Evolutionary conservation across 352 stramenopile species (phyloP).

Genomic region (Pythium diclinum): DNA sequence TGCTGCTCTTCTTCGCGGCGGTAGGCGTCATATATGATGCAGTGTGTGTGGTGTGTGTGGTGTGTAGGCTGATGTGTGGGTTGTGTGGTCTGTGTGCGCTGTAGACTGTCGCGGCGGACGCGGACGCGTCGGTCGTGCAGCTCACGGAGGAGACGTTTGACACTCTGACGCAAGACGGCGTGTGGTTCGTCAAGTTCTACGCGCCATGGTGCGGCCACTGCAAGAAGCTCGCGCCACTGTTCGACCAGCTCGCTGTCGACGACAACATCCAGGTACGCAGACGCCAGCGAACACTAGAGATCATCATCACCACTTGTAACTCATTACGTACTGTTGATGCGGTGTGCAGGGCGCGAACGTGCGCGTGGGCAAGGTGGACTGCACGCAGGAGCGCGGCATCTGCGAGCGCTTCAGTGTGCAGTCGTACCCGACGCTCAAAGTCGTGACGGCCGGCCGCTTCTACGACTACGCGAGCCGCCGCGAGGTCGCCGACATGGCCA

Average conservation of each 20-base stretch:
- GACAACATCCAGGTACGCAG: slow-evolving; percentile 31
- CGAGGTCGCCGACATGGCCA: slow-evolving; percentile 48
- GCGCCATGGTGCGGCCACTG: slow-evolving; percentile 84
- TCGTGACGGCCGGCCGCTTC: slow-evolving; percentile 50
- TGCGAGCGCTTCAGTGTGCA: slow-evolving; percentile 80
- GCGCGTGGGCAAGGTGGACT: slow-evolving; percentile 73
- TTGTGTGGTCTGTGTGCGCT: not conserved
- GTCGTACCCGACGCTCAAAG: slow-evolving; percentile 83
- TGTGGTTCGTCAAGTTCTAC: slow-evolving; percentile 87
- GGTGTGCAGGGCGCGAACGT: slow-evolving; percentile 31
- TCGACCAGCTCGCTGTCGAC: slow-evolving; percentile 53
- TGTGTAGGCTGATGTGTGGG: not conserved
- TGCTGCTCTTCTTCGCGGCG: slow-evolving; percentile 18
- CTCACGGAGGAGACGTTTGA: slow-evolving; percentile 47
- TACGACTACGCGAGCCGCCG: slow-evolving; percentile 74
- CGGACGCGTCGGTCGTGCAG: slow-evolving; percentile 17
- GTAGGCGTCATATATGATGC: not conserved
- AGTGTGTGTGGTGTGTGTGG: not conserved
- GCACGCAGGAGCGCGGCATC: slow-evolving; percentile 64
- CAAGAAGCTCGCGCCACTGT: slow-evolving; percentile 70
- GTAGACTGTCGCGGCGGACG: slow-evolving; percentile 10
- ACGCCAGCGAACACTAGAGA: not conserved
- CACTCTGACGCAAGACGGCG: slow-evolving; percentile 41
- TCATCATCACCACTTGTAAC: not conserved
- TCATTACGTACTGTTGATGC: not conserved